Evolutionary conservation across 2,329 filamentous ascomycete species (phyloP).

Genomic region (Xylaria hypoxylon): DNA sequence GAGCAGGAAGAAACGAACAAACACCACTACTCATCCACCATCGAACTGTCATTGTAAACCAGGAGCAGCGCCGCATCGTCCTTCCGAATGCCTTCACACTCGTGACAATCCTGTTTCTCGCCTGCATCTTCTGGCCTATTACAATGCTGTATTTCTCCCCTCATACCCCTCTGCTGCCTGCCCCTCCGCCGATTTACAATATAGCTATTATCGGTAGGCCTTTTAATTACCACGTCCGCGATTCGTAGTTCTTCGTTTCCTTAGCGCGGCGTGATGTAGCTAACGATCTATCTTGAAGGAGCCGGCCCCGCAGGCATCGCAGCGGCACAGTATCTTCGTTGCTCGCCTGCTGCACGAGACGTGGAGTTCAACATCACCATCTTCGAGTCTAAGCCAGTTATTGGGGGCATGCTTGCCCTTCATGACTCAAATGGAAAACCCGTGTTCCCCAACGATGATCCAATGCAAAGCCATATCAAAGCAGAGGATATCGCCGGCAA

Average conservation of each 20-base stretch:
- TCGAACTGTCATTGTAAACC: neutral
- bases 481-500: constrained; percentile 44
- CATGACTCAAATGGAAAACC: constrained; percentile 32
- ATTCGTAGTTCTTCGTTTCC: neutral
- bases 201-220: constrained; percentile 9
- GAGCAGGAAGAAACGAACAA: neutral
- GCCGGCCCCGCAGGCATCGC: constrained; percentile 7
- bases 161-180: neutral
- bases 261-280: neutral
- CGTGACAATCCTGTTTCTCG: neutral
- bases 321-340: neutral
- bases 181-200: neutral
- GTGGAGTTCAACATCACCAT: constrained; percentile 40
- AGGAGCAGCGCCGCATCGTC: neutral
- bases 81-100: neutral
- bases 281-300: neutral
- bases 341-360: neutral
- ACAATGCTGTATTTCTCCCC: neutral
- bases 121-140: neutral
- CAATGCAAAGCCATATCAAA: constrained; percentile 35
- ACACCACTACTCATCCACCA: neutral
- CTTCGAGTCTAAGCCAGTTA: constrained; percentile 38
- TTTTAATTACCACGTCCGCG: too few relatives aligned
- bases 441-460: constrained; percentile 42
- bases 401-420: constrained; percentile 42